Conservation (phyloP, 192 early-diverging fungal genomes). For the Spinellus fusiger region DNA sequence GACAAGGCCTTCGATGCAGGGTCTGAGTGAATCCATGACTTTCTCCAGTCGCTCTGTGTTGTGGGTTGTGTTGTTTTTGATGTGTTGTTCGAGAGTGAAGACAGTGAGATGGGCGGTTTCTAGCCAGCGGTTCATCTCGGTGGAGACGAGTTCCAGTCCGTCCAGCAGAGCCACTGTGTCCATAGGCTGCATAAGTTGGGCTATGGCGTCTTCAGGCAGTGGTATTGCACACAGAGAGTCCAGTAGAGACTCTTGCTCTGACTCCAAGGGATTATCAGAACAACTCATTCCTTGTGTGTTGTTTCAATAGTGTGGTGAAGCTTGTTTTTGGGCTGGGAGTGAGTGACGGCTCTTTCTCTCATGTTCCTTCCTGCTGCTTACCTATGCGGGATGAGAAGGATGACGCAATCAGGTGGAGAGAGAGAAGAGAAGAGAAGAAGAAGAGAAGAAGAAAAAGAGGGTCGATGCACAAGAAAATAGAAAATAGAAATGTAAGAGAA, state of each 20-base stretch:
- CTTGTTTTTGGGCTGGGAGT: too few species aligned
- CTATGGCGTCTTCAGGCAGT: background rate
- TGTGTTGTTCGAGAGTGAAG: constrained; percentile 46
- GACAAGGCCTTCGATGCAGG: constrained; percentile 36
- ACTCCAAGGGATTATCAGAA: too few species aligned
- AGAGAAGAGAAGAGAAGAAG: too few species aligned
- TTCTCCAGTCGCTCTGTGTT: constrained; percentile 17
- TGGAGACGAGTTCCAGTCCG: background rate
- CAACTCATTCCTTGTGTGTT: too few species aligned
- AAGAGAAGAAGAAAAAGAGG: too few species aligned
- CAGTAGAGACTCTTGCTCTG: background rate
- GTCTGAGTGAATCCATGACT: constrained; percentile 28
- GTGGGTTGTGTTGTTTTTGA: constrained; percentile 8
- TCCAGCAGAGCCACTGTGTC: background rate
- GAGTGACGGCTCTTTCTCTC: too few species aligned
- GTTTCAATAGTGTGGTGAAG: too few species aligned
- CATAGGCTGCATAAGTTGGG: background rate
- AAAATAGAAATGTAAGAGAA: background rate
- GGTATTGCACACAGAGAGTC: background rate
- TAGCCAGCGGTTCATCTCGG: constrained; percentile 39
- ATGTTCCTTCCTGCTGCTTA: too few species aligned
- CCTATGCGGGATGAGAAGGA: too few species aligned
- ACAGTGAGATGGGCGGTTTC: constrained; percentile 47
- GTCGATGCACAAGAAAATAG: too few species aligned
- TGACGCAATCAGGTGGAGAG: too few species aligned